These are phyloP conservation scores for Linderniella brevidens DNA, from an alignment of 257 asterid genomes.

Conservation along the genomic window DNA sequence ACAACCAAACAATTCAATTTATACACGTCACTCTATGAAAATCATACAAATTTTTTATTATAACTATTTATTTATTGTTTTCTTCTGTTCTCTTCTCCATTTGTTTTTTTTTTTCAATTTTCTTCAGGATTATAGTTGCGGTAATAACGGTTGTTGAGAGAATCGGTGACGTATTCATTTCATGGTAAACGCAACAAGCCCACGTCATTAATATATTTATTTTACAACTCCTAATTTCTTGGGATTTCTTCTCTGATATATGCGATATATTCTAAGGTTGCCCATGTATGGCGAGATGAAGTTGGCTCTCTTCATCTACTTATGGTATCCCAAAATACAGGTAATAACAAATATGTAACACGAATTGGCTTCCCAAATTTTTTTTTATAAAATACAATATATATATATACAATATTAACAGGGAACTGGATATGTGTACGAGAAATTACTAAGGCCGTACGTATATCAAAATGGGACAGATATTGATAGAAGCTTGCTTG, in stretches of 20 bases:
- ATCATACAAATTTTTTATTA: not conserved
- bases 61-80: not conserved
- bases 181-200: conserved; percentile 31
- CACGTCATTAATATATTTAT: not conserved
- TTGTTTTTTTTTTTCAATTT: no score
- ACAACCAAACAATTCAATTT: not conserved
- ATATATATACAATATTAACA: conserved; percentile 10
- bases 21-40: not conserved
- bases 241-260: no score
- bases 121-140: conserved; percentile 64
- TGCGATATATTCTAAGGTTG: no score
- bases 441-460: conserved; percentile 40
- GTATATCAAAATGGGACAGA: conserved; percentile 38
- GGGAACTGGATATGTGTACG: conserved; percentile 62
- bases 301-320: conserved; percentile 60
- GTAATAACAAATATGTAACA: conserved; percentile 18
- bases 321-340: conserved; percentile 86
- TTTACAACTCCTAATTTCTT: no score
- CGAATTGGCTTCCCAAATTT: not conserved
- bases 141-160: conserved; percentile 38
- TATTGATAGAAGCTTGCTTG: conserved; percentile 37
- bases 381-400: not conserved
- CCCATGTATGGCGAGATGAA: conserved; percentile 77
- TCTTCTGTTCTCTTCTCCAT: no score
- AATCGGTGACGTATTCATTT: conserved; percentile 33